Conservation (phyloP, 1,284 basidiomycete genomes). For the Ceratobasidium sp. region DNA sequence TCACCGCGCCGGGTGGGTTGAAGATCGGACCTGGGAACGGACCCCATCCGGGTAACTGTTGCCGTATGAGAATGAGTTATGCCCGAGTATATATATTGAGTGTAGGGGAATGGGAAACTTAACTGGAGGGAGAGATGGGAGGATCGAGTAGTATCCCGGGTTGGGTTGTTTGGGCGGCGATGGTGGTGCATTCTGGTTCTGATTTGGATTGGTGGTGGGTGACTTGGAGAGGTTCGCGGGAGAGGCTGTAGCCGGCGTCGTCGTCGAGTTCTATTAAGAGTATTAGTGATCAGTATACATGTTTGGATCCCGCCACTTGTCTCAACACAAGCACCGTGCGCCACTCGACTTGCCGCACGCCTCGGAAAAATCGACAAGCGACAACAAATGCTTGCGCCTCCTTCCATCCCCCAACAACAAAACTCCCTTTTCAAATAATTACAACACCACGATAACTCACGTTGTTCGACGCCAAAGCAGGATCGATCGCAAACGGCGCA, state of each 20-base stretch:
- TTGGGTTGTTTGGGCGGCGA: constrained; percentile 9
- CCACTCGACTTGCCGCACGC: neutral
- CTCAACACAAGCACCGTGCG: constrained; percentile 23
- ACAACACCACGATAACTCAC: neutral
- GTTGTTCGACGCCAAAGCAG: neutral
- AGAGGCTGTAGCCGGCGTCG: constrained; percentile 16
- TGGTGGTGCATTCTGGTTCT: neutral
- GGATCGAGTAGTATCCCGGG: constrained; percentile 28
- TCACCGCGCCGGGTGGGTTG: neutral
- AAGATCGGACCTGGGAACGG: constrained; percentile 37
- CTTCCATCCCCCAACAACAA: neutral
- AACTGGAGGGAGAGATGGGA: constrained; percentile 26
- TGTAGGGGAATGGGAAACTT: neutral
- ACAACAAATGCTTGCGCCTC: neutral
- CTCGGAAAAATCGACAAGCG: neutral
- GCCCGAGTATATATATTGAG: no score
- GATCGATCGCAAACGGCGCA: constrained; percentile 32
- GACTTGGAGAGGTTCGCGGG: constrained; percentile 17
- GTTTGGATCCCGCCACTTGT: constrained; percentile 22
- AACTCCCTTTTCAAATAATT: neutral
- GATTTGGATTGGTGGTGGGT: neutral
- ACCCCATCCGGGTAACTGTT: constrained; percentile 40
- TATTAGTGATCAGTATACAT: neutral
- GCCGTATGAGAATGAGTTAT: neutral
- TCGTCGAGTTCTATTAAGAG: neutral